Evolutionary conservation across 345 rosid species (phyloP), one percentile per base, ranked within the genome.

Genomic region (Ceriops zippeliana): DNA sequence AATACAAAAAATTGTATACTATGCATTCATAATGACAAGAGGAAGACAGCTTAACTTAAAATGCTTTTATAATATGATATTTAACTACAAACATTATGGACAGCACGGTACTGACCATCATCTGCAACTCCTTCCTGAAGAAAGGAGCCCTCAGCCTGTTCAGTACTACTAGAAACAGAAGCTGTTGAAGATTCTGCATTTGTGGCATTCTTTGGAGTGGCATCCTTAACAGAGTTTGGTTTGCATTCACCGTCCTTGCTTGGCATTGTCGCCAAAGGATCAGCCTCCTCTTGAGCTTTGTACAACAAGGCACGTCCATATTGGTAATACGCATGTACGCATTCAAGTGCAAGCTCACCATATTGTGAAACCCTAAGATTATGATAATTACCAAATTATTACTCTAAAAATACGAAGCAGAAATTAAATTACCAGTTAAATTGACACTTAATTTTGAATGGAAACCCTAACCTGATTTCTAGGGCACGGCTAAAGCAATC

Each of bases 401-500:
- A 42, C 49, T 13, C 49, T 3, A 42, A 13, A 42, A 42, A 11
- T 3, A 13, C 49, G 49, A 42, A 42, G 16, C 17, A 13, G 17
- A 42, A 42, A 42, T 13, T 13, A 42, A 42, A 42, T 42, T 13
- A 42, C 17, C 49, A 42, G 49, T 42, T 13, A 42, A 42, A 13
- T 38, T 38, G 15, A 38, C 15, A 38, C 13, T 38, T 38, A 38
- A 38, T 38, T 38, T 10, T 10, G 1, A 42, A 5, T 42, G 16
- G 28, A 58, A 72, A 61, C 58, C 70, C 65, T 57, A 70, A 93
- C 99, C 93, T 87, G 83, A 91, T 91, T 71, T 95, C 98, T 8
- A 95, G 89, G 59, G 93, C 86, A 32, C 98, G 99, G 83, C 98
- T 90, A 53, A 88, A 90, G 85, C 92, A 95, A 46, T 95, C 98